A percentile compares a stretch with the other conserved stretches of the same genome.
Conservation (phyloP, 1,139 yeast genomes). For the Diutina siamensis region DNA sequence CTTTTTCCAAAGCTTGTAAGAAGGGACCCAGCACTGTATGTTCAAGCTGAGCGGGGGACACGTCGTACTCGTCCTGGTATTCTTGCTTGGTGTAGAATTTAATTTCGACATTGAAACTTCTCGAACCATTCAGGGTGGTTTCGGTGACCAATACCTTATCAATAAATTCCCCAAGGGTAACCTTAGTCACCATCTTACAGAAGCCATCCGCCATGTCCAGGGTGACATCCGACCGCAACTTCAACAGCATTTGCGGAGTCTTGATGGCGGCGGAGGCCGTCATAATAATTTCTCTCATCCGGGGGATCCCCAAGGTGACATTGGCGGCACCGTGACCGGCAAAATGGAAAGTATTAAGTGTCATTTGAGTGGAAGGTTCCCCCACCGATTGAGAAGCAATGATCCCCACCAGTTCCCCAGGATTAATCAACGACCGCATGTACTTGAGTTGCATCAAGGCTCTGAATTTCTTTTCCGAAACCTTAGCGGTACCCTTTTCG, state of each 20-base stretch:
- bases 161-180: slow-evolving; percentile 77
- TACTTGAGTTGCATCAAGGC: slow-evolving; percentile 97
- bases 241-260: slow-evolving; percentile 97
- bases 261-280: slow-evolving; percentile 91
- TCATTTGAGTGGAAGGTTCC: slow-evolving; percentile 99
- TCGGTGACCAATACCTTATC: slow-evolving; percentile 82
- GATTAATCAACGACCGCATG: slow-evolving; percentile 89
- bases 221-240: slow-evolving; percentile 63
- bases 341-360: slow-evolving; percentile 97
- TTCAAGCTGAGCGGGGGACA: slow-evolving; percentile 70
- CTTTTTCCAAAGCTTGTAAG: slow-evolving; percentile 57
- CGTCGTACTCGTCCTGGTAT: slow-evolving; percentile 82
- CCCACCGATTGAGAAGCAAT: slow-evolving; percentile 98
- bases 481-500: slow-evolving; percentile 37
- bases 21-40: slow-evolving; percentile 52
- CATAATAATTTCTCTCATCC: slow-evolving; percentile 99
- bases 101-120: slow-evolving; percentile 67
- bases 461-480: slow-evolving; percentile 80
- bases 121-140: slow-evolving; percentile 53
- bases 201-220: slow-evolving; percentile 87
- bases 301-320: slow-evolving; percentile 98
- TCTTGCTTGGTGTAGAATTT: slow-evolving; percentile 68
- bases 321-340: slow-evolving; percentile 99
- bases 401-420: slow-evolving; percentile 98
- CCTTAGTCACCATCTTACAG: slow-evolving; percentile 83